Evolutionary conservation across 164 flowering plant species (phyloP).

Genomic region (Sedum album): DNA sequence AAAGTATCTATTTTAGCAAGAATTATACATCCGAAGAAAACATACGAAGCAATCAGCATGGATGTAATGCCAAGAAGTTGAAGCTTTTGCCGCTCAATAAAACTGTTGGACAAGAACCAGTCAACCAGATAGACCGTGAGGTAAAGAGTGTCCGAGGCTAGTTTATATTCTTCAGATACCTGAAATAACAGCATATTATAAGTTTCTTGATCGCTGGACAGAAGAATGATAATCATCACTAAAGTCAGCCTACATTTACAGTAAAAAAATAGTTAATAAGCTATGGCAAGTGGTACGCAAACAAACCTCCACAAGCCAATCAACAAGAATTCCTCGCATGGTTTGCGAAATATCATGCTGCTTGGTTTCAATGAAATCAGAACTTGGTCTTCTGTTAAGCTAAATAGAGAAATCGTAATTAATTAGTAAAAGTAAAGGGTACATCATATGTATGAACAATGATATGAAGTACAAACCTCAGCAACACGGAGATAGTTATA

Average conservation of each 20-base stretch:
- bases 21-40: not conserved
- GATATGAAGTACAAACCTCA: slow-evolving; percentile 45
- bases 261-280: not conserved
- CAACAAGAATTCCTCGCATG: slow-evolving; percentile 85
- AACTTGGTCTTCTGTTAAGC: slow-evolving; percentile 55
- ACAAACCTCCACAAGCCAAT: slow-evolving; percentile 99
- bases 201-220: not conserved
- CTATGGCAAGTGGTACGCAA: not conserved
- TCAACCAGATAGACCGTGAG: slow-evolving; percentile 80
- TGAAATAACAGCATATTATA: slow-evolving; percentile 25
- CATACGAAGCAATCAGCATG: slow-evolving; percentile 99
- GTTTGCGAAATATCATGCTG: slow-evolving; percentile 67
- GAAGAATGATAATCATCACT: too few relatives aligned
- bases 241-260: not conserved
- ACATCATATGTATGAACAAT: not conserved
- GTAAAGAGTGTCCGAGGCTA: slow-evolving; percentile 84
- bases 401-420: slow-evolving; percentile 21
- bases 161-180: slow-evolving; percentile 91
- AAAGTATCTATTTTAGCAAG: not conserved
- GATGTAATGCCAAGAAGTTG: slow-evolving; percentile 94
- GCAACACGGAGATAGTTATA: slow-evolving; percentile 54
- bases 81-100: slow-evolving; percentile 68
- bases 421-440: slow-evolving; percentile 1
- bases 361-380: slow-evolving; percentile 63
- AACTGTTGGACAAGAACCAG: slow-evolving; percentile 59